Percentiles rank a stretch among this genome's conserved stretches.
Conservation (phyloP, 495 filamentous ascomycete genomes). For the Cetradonia linearis region DNA sequence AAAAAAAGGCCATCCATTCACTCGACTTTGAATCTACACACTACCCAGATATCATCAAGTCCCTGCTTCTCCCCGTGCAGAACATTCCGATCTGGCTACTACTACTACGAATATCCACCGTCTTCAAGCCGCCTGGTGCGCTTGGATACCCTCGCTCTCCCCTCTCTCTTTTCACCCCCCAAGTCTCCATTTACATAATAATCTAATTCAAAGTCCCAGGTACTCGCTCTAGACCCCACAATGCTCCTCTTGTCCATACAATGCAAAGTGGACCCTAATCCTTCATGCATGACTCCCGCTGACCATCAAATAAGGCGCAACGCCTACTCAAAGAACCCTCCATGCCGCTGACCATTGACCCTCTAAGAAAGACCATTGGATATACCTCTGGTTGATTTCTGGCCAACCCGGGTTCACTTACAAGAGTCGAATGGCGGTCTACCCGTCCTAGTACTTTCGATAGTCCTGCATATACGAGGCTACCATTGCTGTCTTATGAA, state of each 20-base stretch:
- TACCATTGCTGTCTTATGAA: not conserved
- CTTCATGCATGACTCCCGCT: not conserved
- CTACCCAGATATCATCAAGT: not conserved
- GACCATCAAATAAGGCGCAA: not conserved
- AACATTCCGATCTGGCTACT: not conserved
- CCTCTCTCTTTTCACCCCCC: not conserved
- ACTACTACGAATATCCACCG: not conserved
- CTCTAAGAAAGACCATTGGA: not conserved
- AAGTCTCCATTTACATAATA: not conserved
- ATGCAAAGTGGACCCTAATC: not conserved
- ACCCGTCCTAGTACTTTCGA: conserved; percentile 9
- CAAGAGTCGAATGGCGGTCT: not conserved
- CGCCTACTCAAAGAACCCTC: not conserved
- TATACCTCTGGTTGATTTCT: not conserved
- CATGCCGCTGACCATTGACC: not conserved
- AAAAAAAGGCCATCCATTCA: not conserved
- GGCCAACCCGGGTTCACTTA: not conserved
- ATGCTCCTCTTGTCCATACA: not conserved
- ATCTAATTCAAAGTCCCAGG: not conserved
- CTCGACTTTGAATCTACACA: not conserved
- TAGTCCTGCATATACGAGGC: conserved; percentile 19
- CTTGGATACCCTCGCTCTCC: not conserved
- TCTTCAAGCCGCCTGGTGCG: not conserved
- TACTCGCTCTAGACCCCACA: not conserved
- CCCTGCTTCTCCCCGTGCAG: not conserved